These are phyloP conservation scores for Casuarina cunninghamiana DNA, from an alignment of 306 rosid species.

Conservation along the genomic window DNA sequence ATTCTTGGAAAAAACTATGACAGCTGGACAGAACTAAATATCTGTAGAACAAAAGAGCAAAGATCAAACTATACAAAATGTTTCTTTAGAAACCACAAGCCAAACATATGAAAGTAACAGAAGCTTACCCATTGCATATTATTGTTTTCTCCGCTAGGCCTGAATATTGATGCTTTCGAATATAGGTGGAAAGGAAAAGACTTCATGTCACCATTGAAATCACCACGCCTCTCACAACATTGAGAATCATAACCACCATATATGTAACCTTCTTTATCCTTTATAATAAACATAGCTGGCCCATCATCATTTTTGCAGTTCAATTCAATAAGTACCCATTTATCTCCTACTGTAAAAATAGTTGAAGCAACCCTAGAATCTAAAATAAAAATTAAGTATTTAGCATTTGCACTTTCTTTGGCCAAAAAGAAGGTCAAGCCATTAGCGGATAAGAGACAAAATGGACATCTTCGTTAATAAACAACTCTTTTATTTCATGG, in stretches of 20 bases:
- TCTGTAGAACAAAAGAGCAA: background rate
- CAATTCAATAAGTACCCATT: constrained; percentile 37
- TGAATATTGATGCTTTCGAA: constrained; percentile 71
- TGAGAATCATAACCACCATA: constrained; percentile 97
- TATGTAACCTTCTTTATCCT: constrained; percentile 74
- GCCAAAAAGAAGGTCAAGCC: background rate
- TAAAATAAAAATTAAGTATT: constrained; percentile 20
- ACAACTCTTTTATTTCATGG: background rate
- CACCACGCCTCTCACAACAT: constrained; percentile 86
- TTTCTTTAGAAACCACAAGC: background rate
- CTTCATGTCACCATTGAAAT: constrained; percentile 87
- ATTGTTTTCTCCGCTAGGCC: constrained; percentile 83
- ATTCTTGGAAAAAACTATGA: background rate
- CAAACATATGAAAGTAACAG: background rate
- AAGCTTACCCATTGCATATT: constrained; percentile 89
- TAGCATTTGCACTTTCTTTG: constrained; percentile 6
- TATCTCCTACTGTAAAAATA: constrained; percentile 23
- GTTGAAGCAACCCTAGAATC: constrained; percentile 24
- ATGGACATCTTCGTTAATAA: background rate
- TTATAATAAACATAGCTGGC: constrained; percentile 72
- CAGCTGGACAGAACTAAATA: background rate
- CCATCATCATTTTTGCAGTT: constrained; percentile 76
- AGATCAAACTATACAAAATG: background rate
- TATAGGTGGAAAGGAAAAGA: constrained; percentile 68
- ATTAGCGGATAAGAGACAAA: background rate